Base-by-base conservation (phyloP, 768 basidiomycete species). In the Tricholoma matsutake region DNA sequence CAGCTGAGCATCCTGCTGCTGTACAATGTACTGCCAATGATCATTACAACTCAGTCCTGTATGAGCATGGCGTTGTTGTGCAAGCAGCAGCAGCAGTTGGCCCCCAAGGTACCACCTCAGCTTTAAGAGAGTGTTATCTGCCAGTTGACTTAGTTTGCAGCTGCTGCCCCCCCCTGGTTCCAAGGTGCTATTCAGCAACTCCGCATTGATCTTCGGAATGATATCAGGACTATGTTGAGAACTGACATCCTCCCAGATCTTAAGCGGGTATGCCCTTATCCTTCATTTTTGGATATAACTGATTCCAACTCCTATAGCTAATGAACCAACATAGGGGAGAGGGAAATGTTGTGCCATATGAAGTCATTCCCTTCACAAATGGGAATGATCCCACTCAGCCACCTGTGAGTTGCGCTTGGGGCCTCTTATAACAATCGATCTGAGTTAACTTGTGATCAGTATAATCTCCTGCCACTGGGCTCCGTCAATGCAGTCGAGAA, bases 331-430 rank as follows among this genome's bases (percentile, higher is more conserved):
- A 25, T 9, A 55, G 54, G 6, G 54, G 54, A 39, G n/a, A 55
- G 8, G 54, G 54, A 39, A 55, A 1, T 35, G n/a, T 55, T 35
- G n/a, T 55, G 16, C 54, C 1, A 25, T 55, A 22, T n/a, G 34
- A 55, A n/a, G 14, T 55, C 14, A n/a, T 37, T 18, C 54, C 54
- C 34, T 55, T 55, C 6, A n/a, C 54, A 18, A 55, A 55, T 22
- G 54, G 34, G 25, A 39, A 35, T 55, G 54, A 55, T 55, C 54
- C 54, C 54, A 55, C 54, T 9, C 16, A 55, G 54, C 54, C 54
- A 55, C 34, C 54, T 20, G 54, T 39, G 54, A 37, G 54, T 55
- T n/a, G n/a, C n/a, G n/a, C n/a, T n/a, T n/a, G n/a, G n/a, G n/a
- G n/a, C n/a, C n/a, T n/a, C n/a, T n/a, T n/a, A n/a, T n/a, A n/a